These are phyloP conservation scores for Aspergillus terreus DNA, from an alignment of 2,329 filamentous ascomycete genomes.

Conservation along the genomic window DNA sequence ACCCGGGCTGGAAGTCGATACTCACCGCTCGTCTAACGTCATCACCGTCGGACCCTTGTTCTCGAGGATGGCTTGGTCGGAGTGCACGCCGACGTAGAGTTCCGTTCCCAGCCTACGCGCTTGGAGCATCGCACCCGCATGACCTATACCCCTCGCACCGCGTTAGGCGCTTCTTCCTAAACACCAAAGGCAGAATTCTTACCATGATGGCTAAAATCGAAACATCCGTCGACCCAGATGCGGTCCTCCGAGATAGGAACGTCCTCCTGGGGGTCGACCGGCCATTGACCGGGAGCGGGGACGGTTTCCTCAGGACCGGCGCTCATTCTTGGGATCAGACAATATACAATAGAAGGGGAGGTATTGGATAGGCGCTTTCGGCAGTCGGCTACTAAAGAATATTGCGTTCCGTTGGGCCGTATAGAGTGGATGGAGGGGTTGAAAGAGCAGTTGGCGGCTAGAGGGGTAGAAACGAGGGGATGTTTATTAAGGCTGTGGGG, in stretches of 20 bases:
- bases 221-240: conserved; percentile 98
- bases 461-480: not conserved
- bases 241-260: conserved; percentile 61
- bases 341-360: not conserved
- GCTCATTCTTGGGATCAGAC: not conserved
- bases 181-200: conserved; percentile 18
- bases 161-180: not conserved
- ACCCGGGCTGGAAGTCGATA: conserved; percentile 7
- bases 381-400: not conserved
- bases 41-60: conserved; percentile 99
- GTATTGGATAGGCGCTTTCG: not conserved
- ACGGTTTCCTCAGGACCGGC: conserved; percentile 32
- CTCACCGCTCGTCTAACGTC: conserved; percentile 78
- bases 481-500: not conserved
- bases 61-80: conserved; percentile 88
- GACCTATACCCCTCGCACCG: conserved; percentile 53
- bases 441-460: no score
- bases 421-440: no score
- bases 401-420: not conserved
- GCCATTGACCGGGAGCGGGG: conserved; percentile 57
- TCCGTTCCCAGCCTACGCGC: conserved; percentile 86
- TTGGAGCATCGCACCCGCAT: conserved; percentile 95
- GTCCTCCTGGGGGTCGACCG: conserved; percentile 62
- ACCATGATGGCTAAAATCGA: conserved; percentile 99
- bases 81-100: conserved; percentile 89